A percentile compares a stretch with the other conserved stretches of the same genome.
These are phyloP conservation scores for Waltergamsia citrina DNA, from an alignment of 2,329 filamentous ascomycete genomes.

Conservation along the genomic window DNA sequence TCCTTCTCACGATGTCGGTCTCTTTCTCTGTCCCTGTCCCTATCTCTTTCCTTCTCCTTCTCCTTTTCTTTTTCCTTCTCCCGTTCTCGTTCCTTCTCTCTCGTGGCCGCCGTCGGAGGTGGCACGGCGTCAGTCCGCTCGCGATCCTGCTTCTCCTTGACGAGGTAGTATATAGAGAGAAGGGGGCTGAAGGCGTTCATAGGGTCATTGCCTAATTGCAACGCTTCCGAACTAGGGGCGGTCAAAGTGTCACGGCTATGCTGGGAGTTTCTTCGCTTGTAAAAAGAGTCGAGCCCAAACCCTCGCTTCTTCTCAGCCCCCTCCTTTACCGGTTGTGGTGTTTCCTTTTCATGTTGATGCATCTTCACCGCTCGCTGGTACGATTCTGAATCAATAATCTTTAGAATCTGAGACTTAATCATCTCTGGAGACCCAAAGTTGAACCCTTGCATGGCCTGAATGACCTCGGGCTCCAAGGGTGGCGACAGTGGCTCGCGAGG, in stretches of 20 bases:
- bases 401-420: conserved; percentile 73
- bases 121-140: conserved; percentile 40
- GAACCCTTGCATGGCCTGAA: conserved; percentile 94
- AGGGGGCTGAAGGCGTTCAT: conserved; percentile 89
- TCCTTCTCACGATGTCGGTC: conserved; percentile 24
- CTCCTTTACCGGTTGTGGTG: conserved; percentile 46
- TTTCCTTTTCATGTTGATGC: conserved; percentile 57
- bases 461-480: conserved; percentile 72
- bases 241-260: conserved; percentile 81
- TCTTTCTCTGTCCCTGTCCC: conserved; percentile 7
- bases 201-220: conserved; percentile 76
- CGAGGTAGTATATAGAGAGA: conserved; percentile 89
- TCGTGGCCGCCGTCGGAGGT: conserved; percentile 34
- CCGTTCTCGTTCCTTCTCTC: conserved; percentile 20
- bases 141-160: conserved; percentile 86
- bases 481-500: conserved; percentile 74
- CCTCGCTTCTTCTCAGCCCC: conserved; percentile 80
- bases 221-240: conserved; percentile 74
- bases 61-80: conserved; percentile 12
- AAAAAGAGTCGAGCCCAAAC: conserved; percentile 91
- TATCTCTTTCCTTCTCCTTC: conserved; percentile 6
- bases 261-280: conserved; percentile 84
- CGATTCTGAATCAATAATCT: conserved; percentile 85
- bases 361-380: conserved; percentile 78
- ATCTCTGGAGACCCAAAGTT: conserved; percentile 85